Conservation (phyloP, 2,329 filamentous ascomycete species). For the Fusarium agapanthi region DNA sequence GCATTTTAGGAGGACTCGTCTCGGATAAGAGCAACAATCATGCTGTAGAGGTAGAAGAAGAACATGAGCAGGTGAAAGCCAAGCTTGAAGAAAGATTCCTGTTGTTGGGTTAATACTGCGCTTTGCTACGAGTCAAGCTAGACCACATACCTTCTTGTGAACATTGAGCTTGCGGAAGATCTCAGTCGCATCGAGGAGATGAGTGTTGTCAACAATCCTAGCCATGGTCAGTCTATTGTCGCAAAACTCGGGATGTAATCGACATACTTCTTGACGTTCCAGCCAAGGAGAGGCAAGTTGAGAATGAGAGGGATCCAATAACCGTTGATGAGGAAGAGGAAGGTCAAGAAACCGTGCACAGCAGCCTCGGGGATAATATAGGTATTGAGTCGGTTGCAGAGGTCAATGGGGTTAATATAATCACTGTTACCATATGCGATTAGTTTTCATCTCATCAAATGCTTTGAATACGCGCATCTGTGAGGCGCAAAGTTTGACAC, state of each 20-base stretch:
- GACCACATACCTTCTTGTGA: conserved; percentile 85
- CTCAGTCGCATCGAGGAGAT: conserved; percentile 96
- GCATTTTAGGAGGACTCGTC: conserved; percentile 83
- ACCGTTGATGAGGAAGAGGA: conserved; percentile 96
- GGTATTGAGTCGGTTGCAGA: conserved; percentile 99
- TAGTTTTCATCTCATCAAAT: conserved; percentile 18
- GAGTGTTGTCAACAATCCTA: conserved; percentile 96
- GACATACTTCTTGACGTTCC: conserved; percentile 97
- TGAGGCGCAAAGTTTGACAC: conserved; percentile 25
- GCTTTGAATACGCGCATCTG: conserved; percentile 19
- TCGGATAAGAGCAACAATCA: conserved; percentile 95
- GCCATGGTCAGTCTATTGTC: conserved; percentile 32
- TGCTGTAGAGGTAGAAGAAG: conserved; percentile 99
- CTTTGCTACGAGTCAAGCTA: neutral
- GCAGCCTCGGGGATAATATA: conserved; percentile 99
- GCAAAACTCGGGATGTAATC: neutral
- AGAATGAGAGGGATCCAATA: conserved; percentile 96
- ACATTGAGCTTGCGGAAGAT: conserved; percentile 99
- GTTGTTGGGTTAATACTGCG: conserved; percentile 38
- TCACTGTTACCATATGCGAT: conserved; percentile 68
- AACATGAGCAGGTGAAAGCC: conserved; percentile 99
- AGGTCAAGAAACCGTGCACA: conserved; percentile 94
- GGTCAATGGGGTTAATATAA: conserved; percentile 99
- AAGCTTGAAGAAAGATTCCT: conserved; percentile 99
- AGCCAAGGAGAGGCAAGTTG: conserved; percentile 89